phyloP scores from a whole-genome alignment of 1,139 yeast genomes.

The Yamadazyma songkhlaensis region DNA sequence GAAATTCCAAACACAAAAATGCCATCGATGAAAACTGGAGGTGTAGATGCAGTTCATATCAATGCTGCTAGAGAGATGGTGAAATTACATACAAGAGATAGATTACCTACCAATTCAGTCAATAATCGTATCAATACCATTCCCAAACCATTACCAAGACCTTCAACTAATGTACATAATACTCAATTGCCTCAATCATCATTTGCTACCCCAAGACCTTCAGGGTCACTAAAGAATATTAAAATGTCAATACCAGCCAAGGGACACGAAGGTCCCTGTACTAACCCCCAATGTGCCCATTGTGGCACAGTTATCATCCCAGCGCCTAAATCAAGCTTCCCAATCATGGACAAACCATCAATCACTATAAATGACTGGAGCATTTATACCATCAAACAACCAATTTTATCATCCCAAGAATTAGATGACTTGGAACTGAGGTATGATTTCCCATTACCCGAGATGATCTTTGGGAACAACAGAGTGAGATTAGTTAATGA shows the following conservation, averaged over 20 bases:
- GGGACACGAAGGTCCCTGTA: conserved; percentile 32
- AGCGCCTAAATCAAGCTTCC: conserved; percentile 62
- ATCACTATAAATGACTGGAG: conserved; percentile 73
- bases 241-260: conserved; percentile 31
- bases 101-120: conserved; percentile 14
- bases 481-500: conserved; percentile 50
- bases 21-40: conserved; percentile 13
- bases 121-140: conserved; percentile 1
- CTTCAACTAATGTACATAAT: not conserved
- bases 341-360: conserved; percentile 62
- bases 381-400: conserved; percentile 66
- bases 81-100: conserved; percentile 34
- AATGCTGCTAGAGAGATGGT: conserved; percentile 66
- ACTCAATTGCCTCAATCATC: not conserved
- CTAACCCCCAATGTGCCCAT: conserved; percentile 55
- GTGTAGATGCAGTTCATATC: conserved; percentile 57
- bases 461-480: conserved; percentile 96
- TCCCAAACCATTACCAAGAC: not conserved
- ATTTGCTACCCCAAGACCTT: conserved; percentile 2
- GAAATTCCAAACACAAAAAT: no score
- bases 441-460: conserved; percentile 84
- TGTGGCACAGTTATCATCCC: conserved; percentile 76
- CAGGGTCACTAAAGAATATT: not conserved
- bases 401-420: conserved; percentile 73
- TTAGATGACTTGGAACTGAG: conserved; percentile 62